Conservation (phyloP, 495 filamentous ascomycete genomes). For the Aspergillus cristatus region DNA sequence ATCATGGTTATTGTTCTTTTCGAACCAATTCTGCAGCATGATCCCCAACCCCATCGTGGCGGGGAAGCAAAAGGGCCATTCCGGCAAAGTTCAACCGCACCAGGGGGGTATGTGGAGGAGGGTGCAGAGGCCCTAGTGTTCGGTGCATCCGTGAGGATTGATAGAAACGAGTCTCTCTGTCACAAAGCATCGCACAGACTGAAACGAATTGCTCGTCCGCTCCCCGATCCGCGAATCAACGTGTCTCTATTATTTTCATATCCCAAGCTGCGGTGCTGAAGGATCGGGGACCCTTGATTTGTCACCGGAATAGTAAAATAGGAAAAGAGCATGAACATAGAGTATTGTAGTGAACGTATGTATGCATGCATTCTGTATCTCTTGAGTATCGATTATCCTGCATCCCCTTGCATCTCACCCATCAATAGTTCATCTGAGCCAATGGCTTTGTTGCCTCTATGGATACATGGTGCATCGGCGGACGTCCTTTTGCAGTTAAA, state of each 20-base stretch:
- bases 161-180: conserved; percentile 25
- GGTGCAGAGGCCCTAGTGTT: conserved; percentile 5
- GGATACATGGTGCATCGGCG: background rate
- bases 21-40: background rate
- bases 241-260: conserved; percentile 9
- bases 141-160: conserved; percentile 1
- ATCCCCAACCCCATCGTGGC: conserved; percentile 8
- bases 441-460: conserved; percentile 1
- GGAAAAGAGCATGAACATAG: too few relatives aligned
- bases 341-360: too few relatives aligned
- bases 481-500: background rate
- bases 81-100: conserved; percentile 16
- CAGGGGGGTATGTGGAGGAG: too few relatives aligned
- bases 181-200: conserved; percentile 27
- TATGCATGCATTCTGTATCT: background rate
- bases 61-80: conserved; percentile 14
- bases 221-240: conserved; percentile 30
- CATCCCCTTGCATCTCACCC: conserved; percentile 7
- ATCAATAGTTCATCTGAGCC: conserved; percentile 6
- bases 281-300: conserved; percentile 29
- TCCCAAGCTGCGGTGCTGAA: background rate
- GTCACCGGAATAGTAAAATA: conserved; percentile 21
- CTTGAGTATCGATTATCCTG: background rate
- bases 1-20: conserved; percentile 3
- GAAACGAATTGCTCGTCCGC: conserved; percentile 10